Conservation (phyloP, 2,329 filamentous ascomycete species). For the Ophiostoma pallidulum region DNA sequence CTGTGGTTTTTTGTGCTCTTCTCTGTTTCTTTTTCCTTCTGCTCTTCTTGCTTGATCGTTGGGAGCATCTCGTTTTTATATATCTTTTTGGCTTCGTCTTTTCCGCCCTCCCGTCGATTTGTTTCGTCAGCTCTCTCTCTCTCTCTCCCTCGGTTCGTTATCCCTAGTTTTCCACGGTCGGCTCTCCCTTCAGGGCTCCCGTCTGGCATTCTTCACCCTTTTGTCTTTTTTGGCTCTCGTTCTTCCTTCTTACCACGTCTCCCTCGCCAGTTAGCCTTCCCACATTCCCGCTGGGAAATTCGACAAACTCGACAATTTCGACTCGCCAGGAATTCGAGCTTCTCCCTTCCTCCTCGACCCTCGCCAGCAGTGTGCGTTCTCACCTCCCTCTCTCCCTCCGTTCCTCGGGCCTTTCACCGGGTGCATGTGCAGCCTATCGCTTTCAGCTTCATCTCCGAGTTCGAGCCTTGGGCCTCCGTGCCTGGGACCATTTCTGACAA, state of each 20-base stretch:
- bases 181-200: slow-evolving; percentile 4
- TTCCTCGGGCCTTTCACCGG: neutral
- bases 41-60: neutral
- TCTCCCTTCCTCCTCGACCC: slow-evolving; percentile 1
- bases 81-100: slow-evolving; percentile 4
- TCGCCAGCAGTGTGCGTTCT: neutral
- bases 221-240: neutral
- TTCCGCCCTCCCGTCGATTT: neutral
- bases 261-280: slow-evolving; percentile 4
- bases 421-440: neutral
- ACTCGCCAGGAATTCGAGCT: slow-evolving; percentile 1
- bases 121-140: neutral
- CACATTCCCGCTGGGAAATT: slow-evolving; percentile 12
- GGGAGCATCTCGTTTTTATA: slow-evolving; percentile 4
- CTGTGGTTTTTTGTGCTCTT: neutral
- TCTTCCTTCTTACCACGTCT: too few species aligned
- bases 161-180: too few species aligned
- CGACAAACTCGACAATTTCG: slow-evolving; percentile 5
- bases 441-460: neutral
- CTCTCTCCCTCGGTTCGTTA: too few species aligned
- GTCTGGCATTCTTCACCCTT: slow-evolving; percentile 7
- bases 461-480: neutral
- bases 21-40: too few species aligned
- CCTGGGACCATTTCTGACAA: neutral
- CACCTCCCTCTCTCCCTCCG: neutral